Evolutionary conservation across 1,284 basidiomycete species (phyloP).

Genomic region (Schizophyllum commune): DNA sequence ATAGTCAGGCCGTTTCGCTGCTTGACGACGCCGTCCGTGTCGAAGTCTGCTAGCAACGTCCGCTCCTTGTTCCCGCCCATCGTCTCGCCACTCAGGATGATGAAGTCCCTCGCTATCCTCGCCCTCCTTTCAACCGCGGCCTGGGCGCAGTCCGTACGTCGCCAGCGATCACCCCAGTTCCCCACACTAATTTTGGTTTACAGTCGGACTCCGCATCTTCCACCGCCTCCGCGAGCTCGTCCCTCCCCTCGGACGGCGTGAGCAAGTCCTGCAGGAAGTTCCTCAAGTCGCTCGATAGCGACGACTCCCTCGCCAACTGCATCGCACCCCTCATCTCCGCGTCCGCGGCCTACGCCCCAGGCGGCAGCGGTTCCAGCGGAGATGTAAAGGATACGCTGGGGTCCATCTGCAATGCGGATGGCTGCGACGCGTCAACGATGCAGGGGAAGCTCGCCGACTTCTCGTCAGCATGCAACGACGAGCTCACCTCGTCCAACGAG

Average conservation of each 20-base stretch:
- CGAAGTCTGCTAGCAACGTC: no score
- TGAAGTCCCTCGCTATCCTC: constrained; percentile 6
- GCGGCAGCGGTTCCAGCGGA: constrained; percentile 33
- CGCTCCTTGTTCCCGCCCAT: no score
- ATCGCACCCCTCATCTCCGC: constrained; percentile 57
- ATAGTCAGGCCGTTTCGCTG: no score
- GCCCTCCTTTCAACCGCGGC: constrained; percentile 8
- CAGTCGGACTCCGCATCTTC: constrained; percentile 8
- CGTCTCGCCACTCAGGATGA: constrained; percentile 2
- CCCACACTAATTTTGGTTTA: constrained; percentile 11
- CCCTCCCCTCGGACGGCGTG: constrained; percentile 57
- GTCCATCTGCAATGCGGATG: constrained; percentile 45
- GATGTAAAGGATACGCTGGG: constrained; percentile 46
- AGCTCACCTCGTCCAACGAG: constrained; percentile 50
- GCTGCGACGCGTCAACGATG: constrained; percentile 48
- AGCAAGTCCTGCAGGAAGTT: constrained; percentile 51
- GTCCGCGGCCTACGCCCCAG: constrained; percentile 52
- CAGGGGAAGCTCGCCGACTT: constrained; percentile 60
- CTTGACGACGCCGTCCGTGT: no score
- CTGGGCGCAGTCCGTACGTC: constrained; percentile 8
- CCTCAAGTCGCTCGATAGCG: constrained; percentile 55
- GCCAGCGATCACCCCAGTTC: neutral
- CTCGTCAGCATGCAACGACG: constrained; percentile 57
- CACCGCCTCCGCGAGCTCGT: constrained; percentile 16
- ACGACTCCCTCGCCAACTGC: constrained; percentile 54